These are phyloP conservation scores for Waltergamsia citrina DNA, from an alignment of 2,329 filamentous ascomycete genomes.

Conservation along the genomic window DNA sequence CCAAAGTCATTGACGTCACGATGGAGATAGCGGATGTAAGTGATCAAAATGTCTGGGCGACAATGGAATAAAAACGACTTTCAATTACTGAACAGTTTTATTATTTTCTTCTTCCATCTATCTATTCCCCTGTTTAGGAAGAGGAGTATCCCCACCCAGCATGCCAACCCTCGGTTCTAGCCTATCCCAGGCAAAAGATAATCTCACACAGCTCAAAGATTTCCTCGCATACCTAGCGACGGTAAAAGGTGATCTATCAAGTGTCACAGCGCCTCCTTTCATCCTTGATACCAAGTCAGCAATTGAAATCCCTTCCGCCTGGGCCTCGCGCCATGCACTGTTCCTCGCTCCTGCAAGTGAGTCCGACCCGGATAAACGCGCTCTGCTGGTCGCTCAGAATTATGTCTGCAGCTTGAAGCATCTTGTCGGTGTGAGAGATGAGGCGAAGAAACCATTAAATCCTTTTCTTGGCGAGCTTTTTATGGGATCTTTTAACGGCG, in stretches of 20 bases:
- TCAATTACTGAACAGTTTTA: neutral
- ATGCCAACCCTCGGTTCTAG: neutral
- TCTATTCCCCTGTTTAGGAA: no score
- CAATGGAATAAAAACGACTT: neutral
- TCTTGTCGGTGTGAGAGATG: constrained; percentile 31
- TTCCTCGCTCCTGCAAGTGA: constrained; percentile 38
- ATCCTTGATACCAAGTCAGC: constrained; percentile 39
- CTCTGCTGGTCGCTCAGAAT: constrained; percentile 65
- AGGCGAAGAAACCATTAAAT: constrained; percentile 38
- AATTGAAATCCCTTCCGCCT: constrained; percentile 40
- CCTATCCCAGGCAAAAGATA: constrained; percentile 1
- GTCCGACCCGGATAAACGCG: constrained; percentile 28
- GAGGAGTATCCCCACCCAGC: neutral
- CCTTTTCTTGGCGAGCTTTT: constrained; percentile 43
- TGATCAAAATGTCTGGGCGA: neutral
- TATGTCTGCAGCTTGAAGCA: constrained; percentile 67
- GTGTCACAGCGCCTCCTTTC: constrained; percentile 39
- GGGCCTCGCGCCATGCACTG: constrained; percentile 35
- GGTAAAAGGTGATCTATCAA: constrained; percentile 39
- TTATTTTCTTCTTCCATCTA: no score
- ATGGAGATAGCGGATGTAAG: no score
- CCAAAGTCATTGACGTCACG: neutral
- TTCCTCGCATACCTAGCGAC: constrained; percentile 5
- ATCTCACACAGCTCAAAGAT: constrained; percentile 10
- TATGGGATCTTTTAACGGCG: constrained; percentile 16